phyloP scores from a whole-genome alignment of 768 basidiomycete species.

The Nevesoporus exiguus region DNA sequence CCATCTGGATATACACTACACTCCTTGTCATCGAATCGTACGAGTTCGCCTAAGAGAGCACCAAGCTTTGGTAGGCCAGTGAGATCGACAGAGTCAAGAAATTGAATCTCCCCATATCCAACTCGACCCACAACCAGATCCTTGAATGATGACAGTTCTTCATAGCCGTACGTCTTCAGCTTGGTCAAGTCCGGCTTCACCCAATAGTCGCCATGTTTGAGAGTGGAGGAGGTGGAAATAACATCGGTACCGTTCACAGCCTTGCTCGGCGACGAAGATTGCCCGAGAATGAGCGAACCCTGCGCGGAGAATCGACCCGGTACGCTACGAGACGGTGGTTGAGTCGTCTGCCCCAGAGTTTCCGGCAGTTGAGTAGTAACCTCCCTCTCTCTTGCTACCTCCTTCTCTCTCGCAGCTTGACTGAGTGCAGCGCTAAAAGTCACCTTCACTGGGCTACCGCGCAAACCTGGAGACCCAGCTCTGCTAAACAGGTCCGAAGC shows the following conservation, averaged over 20 bases:
- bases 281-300: conserved; percentile 28
- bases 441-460: conserved; percentile 42
- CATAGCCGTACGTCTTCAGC: conserved; percentile 67
- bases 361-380: conserved; percentile 20
- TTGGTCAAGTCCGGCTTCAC: conserved; percentile 73
- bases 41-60: conserved; percentile 79
- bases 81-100: conserved; percentile 82
- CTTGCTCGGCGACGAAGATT: conserved; percentile 29
- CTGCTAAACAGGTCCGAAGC: conserved; percentile 66
- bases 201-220: conserved; percentile 89
- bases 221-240: conserved; percentile 34
- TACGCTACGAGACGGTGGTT: conserved; percentile 38
- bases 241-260: conserved; percentile 24
- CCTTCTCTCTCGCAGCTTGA: conserved; percentile 72
- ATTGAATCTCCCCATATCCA: conserved; percentile 83
- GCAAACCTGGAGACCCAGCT: conserved; percentile 35
- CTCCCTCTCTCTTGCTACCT: conserved; percentile 44
- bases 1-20: conserved; percentile 92
- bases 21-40: conserved; percentile 88
- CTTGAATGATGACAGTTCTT: conserved; percentile 68
- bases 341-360: no score
- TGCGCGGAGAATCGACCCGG: conserved; percentile 42
- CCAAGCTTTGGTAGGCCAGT: conserved; percentile 78
- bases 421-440: conserved; percentile 74
- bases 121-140: conserved; percentile 87